Conservation (phyloP, 495 filamentous ascomycete genomes). For the Xanthoparmelia taractica region DNA sequence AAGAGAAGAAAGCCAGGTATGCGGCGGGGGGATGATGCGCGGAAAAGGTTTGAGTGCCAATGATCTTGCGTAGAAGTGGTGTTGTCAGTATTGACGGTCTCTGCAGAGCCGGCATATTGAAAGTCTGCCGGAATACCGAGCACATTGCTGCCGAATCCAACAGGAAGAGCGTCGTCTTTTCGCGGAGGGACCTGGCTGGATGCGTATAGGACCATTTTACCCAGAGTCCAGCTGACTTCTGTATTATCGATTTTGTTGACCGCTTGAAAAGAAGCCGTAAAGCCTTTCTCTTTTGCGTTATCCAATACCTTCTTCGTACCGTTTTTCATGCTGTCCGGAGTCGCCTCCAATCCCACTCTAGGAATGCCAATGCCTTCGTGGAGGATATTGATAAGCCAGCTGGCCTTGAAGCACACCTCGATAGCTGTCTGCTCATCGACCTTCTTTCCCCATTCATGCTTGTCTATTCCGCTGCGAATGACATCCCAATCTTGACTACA, state of each 20-base stretch:
- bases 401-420: slow-evolving; percentile 94
- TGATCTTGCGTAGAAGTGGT: slow-evolving; percentile 41
- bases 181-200: slow-evolving; percentile 72
- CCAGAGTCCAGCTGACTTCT: slow-evolving; percentile 97
- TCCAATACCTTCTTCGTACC: slow-evolving; percentile 65
- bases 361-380: slow-evolving; percentile 95
- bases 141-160: slow-evolving; percentile 85
- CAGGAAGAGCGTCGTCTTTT: slow-evolving; percentile 53
- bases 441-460: slow-evolving; percentile 67
- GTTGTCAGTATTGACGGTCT: slow-evolving; percentile 34
- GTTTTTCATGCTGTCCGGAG: slow-evolving; percentile 46
- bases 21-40: slow-evolving; percentile 51
- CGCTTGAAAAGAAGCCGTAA: slow-evolving; percentile 81
- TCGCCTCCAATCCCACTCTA: slow-evolving; percentile 70
- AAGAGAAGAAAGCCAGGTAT: slow-evolving; percentile 71
- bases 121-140: slow-evolving; percentile 66
- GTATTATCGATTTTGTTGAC: slow-evolving; percentile 86
- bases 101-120: slow-evolving; percentile 62
- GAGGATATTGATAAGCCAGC: slow-evolving; percentile 92
- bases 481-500: slow-evolving; percentile 75
- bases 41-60: slow-evolving; percentile 67
- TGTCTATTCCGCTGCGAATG: slow-evolving; percentile 57
- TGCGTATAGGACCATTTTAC: slow-evolving; percentile 96
- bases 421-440: slow-evolving; percentile 64
- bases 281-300: slow-evolving; percentile 68